Conservation (phyloP, 352 stramenopile species). For the Phytopythium sindhum region DNA sequence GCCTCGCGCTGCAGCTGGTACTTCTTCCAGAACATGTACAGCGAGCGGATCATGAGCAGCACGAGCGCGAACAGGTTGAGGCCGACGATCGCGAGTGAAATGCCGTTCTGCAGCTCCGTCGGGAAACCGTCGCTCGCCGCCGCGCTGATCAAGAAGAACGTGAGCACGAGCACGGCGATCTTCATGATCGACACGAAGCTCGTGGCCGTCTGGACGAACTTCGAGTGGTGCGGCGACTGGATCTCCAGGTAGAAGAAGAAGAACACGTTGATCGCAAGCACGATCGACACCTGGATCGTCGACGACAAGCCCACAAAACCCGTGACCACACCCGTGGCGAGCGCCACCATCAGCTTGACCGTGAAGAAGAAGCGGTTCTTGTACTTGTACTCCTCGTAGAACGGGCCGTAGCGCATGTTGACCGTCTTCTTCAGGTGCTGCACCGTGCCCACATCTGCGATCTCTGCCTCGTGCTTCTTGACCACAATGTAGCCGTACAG, state of each 20-base stretch:
- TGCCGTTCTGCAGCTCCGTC: constrained; percentile 57
- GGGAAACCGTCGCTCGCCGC: constrained; percentile 52
- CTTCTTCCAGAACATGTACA: constrained; percentile 77
- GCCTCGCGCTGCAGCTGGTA: constrained; percentile 62
- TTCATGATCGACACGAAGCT: constrained; percentile 79
- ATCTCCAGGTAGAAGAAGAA: constrained; percentile 79
- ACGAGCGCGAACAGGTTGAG: constrained; percentile 68
- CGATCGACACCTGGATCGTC: constrained; percentile 47
- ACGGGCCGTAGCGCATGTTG: constrained; percentile 72
- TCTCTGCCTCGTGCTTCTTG: constrained; percentile 67
- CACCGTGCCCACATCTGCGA: constrained; percentile 71
- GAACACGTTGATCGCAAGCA: constrained; percentile 52
- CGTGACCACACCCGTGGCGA: constrained; percentile 55
- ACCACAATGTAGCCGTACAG: constrained; percentile 75
- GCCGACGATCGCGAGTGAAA: constrained; percentile 63
- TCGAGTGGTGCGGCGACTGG: constrained; percentile 62
- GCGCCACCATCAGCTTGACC: constrained; percentile 70
- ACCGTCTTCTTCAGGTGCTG: constrained; percentile 81
- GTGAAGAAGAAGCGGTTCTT: constrained; percentile 86
- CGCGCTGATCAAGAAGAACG: constrained; percentile 68
- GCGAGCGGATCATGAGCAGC: constrained; percentile 57
- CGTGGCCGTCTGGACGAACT: constrained; percentile 69
- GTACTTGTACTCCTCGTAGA: constrained; percentile 89
- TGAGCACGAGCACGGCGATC: constrained; percentile 66
- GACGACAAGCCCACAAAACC: constrained; percentile 51